Conservation (phyloP, 2,329 filamentous ascomycete species). For the Trichophyton mentagrophytes region DNA sequence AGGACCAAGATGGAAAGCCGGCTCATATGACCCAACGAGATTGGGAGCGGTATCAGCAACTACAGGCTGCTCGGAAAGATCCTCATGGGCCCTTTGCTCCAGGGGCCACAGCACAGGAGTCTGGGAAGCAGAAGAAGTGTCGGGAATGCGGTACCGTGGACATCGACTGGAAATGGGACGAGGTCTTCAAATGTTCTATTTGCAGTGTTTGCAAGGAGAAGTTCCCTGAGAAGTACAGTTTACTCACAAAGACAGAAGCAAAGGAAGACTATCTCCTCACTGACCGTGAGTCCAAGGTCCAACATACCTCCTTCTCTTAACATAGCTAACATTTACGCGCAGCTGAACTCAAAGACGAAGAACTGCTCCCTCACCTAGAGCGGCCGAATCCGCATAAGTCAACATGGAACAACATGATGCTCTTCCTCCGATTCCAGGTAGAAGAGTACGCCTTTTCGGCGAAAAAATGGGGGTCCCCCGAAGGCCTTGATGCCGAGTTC, state of each 20-base stretch:
- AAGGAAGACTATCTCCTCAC: constrained; percentile 91
- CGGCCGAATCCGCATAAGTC: constrained; percentile 90
- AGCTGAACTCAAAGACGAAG: constrained; percentile 82
- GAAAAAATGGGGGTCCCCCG: constrained; percentile 80
- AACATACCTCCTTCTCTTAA: not conserved
- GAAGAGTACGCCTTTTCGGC: constrained; percentile 77
- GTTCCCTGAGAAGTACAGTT: constrained; percentile 78
- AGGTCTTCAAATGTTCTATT: constrained; percentile 61
- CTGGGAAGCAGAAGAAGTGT: constrained; percentile 58
- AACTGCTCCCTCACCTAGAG: constrained; percentile 74
- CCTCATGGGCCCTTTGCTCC: constrained; percentile 81
- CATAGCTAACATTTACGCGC: constrained; percentile 4
- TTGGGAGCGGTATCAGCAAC: constrained; percentile 74
- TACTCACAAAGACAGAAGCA: constrained; percentile 93
- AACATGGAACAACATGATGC: constrained; percentile 98
- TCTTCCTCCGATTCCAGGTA: constrained; percentile 85
- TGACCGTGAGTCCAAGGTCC: constrained; percentile 50
- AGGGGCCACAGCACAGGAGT: constrained; percentile 60
- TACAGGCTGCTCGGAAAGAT: constrained; percentile 57
- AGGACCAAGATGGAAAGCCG: constrained; percentile 52
- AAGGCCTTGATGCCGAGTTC: constrained; percentile 79
- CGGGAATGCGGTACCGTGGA: constrained; percentile 71
- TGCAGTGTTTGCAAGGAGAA: constrained; percentile 83
- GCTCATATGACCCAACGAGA: constrained; percentile 79
- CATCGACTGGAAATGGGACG: constrained; percentile 92